Percentiles rank a stretch among this genome's conserved stretches.
Conservation (phyloP, 768 basidiomycete genomes). For the Kwoniella europaea region DNA sequence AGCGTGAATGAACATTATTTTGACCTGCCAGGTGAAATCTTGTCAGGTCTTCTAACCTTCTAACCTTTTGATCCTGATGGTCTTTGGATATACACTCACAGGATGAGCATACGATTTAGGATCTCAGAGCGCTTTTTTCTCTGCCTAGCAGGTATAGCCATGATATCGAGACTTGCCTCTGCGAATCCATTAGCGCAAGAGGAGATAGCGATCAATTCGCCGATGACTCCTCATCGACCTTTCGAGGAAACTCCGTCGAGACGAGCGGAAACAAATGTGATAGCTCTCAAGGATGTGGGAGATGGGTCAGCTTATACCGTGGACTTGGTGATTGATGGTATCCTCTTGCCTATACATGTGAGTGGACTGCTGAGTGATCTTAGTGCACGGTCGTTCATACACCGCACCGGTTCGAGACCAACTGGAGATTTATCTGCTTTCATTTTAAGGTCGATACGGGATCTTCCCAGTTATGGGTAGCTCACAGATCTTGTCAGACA, state of each 20-base stretch:
- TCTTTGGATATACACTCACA: background rate
- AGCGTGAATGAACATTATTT: too few species aligned
- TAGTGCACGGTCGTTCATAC: too few species aligned
- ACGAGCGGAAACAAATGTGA: background rate
- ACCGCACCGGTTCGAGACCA: too few species aligned
- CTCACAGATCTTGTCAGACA: background rate
- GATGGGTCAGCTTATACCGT: conserved; percentile 2
- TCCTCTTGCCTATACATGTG: conserved; percentile 4
- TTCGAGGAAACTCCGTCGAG: background rate
- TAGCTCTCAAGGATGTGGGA: background rate
- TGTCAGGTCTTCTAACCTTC: background rate
- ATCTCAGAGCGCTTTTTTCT: background rate
- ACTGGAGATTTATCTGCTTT: background rate
- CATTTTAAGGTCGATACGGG: conserved; percentile 10
- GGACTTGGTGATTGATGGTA: conserved; percentile 5
- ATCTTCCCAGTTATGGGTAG: conserved; percentile 5
- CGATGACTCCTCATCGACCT: background rate
- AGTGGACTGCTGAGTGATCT: background rate
- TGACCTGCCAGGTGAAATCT: too few species aligned
- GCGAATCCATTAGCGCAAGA: background rate
- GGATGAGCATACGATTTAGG: background rate
- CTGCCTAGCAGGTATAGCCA: background rate
- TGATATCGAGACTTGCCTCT: background rate
- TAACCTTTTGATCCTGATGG: background rate
- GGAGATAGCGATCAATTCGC: background rate